Evolutionary conservation across 73 alveolate genomes (phyloP).

Genomic region (Blepharisma japonicum): DNA sequence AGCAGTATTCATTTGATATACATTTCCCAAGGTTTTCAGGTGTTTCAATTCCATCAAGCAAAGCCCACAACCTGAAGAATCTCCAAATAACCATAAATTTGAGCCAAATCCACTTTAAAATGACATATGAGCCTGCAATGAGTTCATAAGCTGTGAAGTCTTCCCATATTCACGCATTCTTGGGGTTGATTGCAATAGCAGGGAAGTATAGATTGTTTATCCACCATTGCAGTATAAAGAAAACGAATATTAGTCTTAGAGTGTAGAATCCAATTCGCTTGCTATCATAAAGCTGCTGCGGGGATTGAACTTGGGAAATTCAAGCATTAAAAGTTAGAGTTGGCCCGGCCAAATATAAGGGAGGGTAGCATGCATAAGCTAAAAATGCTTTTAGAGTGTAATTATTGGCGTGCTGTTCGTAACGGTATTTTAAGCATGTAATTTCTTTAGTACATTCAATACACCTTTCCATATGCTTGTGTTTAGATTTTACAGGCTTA

Average conservation of each 20-base stretch:
- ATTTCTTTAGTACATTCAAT: background rate
- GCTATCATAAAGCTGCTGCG: background rate
- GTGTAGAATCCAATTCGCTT: background rate
- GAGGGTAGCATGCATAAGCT: background rate
- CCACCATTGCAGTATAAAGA: background rate
- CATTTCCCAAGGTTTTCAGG: constrained; percentile 90
- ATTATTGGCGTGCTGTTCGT: background rate
- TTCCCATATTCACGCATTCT: background rate
- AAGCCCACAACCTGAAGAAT: constrained; percentile 72
- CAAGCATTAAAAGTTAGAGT: background rate
- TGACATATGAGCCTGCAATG: background rate
- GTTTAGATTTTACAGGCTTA: background rate
- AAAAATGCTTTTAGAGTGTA: background rate
- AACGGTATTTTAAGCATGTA: background rate
- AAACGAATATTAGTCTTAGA: background rate
- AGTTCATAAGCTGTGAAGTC: background rate
- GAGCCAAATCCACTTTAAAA: constrained; percentile 46
- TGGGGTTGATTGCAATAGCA: background rate
- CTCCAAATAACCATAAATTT: constrained; percentile 79
- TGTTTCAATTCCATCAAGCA: constrained; percentile 69
- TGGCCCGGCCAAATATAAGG: constrained; percentile 3
- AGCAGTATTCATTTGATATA: constrained; percentile 66
- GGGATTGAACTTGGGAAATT: background rate
- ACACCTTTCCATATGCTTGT: constrained; percentile 3
- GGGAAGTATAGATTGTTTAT: background rate